Evolutionary conservation across 345 rosid species (phyloP).

Genomic region (Populus pruinosa): DNA sequence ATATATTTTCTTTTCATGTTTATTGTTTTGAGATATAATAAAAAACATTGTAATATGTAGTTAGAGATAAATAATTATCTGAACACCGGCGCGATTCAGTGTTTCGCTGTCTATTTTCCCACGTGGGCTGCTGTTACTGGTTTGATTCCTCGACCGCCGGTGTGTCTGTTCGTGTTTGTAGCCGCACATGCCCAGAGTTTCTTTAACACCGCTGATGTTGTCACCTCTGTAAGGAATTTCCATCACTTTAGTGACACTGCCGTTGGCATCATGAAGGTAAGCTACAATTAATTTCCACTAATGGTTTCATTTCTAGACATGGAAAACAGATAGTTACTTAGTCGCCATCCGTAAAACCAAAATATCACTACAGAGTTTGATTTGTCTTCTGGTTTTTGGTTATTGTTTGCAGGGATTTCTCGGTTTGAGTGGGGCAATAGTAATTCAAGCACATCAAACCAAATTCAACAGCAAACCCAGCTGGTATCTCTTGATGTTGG

Average conservation of each 20-base stretch:
- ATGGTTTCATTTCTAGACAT: too few relatives aligned
- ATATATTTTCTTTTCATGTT: too few relatives aligned
- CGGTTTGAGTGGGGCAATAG: conserved; percentile 53
- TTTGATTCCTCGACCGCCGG: conserved; percentile 37
- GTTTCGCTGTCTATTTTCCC: conserved; percentile 57
- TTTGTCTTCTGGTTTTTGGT: not conserved
- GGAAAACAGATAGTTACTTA: too few relatives aligned
- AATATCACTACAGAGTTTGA: not conserved
- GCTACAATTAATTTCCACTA: too few relatives aligned
- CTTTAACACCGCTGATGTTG: conserved; percentile 38
- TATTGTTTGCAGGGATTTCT: conserved; percentile 42
- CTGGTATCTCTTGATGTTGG: conserved; percentile 39
- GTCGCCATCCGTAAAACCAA: too few relatives aligned
- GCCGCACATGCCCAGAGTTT: conserved; percentile 39
- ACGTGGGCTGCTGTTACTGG: conserved; percentile 67
- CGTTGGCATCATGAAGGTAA: conserved; percentile 42
- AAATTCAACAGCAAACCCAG: conserved; percentile 32
- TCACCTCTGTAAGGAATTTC: conserved; percentile 32
- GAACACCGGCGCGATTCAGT: conserved; percentile 52
- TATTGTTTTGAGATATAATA: too few relatives aligned
- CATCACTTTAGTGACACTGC: conserved; percentile 35
- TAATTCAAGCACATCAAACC: conserved; percentile 47
- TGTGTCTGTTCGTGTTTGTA: conserved; percentile 35
- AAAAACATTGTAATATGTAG: too few relatives aligned
- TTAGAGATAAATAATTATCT: too few relatives aligned